phyloP scores from a whole-genome alignment of 164 flowering plant species.

The Litsea cubeba region DNA sequence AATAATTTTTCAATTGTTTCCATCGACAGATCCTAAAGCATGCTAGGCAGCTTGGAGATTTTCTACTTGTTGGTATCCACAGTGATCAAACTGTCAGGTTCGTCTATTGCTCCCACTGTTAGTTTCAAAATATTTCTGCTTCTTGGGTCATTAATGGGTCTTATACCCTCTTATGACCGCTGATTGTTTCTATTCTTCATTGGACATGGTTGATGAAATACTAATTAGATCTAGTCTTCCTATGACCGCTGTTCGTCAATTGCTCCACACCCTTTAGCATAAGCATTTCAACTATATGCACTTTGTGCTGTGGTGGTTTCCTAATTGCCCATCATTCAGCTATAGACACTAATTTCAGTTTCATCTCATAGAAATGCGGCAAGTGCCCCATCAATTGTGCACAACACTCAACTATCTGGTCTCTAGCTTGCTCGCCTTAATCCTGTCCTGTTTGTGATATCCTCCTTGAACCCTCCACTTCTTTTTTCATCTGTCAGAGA shows the following conservation, averaged over 20 bases:
- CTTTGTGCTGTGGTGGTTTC: constrained; percentile 42
- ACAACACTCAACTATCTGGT: too few relatives aligned
- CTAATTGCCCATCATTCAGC: constrained; percentile 49
- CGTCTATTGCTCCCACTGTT: neutral
- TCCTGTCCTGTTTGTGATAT: constrained; percentile 14
- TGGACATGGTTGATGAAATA: neutral
- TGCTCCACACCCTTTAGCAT: too few relatives aligned
- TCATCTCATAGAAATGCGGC: too few relatives aligned
- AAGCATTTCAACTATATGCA: neutral
- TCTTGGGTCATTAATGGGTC: neutral
- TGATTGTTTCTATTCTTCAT: neutral
- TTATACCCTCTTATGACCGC: neutral
- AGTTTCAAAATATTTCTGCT: neutral
- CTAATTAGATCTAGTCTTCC: neutral
- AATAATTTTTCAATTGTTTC: too few relatives aligned
- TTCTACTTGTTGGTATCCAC: too few relatives aligned
- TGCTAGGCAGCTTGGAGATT: too few relatives aligned
- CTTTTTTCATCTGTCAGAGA: too few relatives aligned
- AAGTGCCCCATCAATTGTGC: too few relatives aligned
- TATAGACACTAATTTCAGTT: constrained; percentile 41
- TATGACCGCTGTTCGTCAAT: too few relatives aligned
- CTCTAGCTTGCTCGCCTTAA: too few relatives aligned
- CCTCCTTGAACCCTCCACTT: too few relatives aligned
- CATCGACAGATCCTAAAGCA: too few relatives aligned
- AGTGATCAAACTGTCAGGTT: constrained; percentile 68